Percentiles rank a stretch among this genome's conserved stretches.
Conservation (phyloP, 352 stramenopile species). For the Pythium grandisporangium region DNA sequence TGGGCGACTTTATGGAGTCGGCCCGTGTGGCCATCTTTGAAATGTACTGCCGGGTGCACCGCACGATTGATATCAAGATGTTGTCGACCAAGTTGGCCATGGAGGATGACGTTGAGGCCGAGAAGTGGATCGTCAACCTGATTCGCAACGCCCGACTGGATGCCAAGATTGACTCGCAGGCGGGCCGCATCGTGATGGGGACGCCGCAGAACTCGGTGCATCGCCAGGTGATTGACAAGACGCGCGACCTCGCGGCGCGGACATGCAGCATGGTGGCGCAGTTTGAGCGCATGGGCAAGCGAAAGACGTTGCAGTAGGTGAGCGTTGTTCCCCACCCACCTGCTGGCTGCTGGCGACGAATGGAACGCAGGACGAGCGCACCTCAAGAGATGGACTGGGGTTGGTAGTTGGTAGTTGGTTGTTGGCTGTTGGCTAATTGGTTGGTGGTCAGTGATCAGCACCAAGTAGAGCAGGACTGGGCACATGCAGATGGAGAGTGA, state of each 20-base stretch:
- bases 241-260: slow-evolving; percentile 91
- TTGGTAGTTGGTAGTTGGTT: no score
- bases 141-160: slow-evolving; percentile 96
- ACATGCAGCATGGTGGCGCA: slow-evolving; percentile 85
- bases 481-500: no score
- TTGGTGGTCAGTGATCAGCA: no score
- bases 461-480: no score
- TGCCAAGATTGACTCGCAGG: slow-evolving; percentile 97
- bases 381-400: no score
- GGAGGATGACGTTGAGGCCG: slow-evolving; percentile 91
- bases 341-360: no score
- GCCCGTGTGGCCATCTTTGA: slow-evolving; percentile 98
- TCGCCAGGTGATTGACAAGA: slow-evolving; percentile 97
- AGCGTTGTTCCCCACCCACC: no score
- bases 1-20: slow-evolving; percentile 98
- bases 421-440: no score
- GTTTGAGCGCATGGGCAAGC: slow-evolving; percentile 80
- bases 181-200: slow-evolving; percentile 97
- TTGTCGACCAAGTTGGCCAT: slow-evolving; percentile 96
- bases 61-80: slow-evolving; percentile 97
- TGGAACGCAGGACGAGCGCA: no score
- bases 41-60: slow-evolving; percentile 99
- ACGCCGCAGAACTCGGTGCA: slow-evolving; percentile 90
- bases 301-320: slow-evolving; percentile 55
- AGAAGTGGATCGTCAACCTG: slow-evolving; percentile 99